phyloP scores from a whole-genome alignment of 2,329 filamentous ascomycete genomes.

The Westerdykella ornata region DNA sequence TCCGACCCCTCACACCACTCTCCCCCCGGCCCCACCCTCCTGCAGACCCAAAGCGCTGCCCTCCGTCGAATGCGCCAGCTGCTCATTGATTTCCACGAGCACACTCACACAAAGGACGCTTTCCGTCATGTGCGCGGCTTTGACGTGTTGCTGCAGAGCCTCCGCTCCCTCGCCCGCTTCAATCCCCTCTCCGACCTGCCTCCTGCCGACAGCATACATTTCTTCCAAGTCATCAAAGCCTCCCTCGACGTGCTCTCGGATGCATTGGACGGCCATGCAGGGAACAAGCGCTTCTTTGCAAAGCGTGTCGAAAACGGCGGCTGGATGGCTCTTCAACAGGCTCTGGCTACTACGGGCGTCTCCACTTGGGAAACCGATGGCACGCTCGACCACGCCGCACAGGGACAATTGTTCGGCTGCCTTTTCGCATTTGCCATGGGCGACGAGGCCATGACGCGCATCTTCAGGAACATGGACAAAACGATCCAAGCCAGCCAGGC shows the following conservation, averaged over 20 bases:
- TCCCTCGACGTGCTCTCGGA: conserved; percentile 69
- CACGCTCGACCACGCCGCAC: conserved; percentile 32
- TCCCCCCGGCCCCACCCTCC: conserved; percentile 24
- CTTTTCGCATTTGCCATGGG: conserved; percentile 75
- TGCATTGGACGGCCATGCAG: conserved; percentile 69
- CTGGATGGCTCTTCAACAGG: conserved; percentile 69
- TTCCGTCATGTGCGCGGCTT: conserved; percentile 79
- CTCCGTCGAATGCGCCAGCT: conserved; percentile 62
- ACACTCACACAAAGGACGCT: conserved; percentile 61
- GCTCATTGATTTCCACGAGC: conserved; percentile 48
- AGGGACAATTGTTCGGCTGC: conserved; percentile 74
- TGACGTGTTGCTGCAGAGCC: conserved; percentile 60
- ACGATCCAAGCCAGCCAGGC: conserved; percentile 5
- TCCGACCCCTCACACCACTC: conserved; percentile 15
- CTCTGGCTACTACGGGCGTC: conserved; percentile 59
- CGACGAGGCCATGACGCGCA: conserved; percentile 63
- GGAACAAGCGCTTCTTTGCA: conserved; percentile 82
- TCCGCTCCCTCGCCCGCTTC: conserved; percentile 66
- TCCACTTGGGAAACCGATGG: conserved; percentile 29
- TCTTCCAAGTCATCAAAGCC: conserved; percentile 64
- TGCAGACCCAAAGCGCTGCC: conserved; percentile 42
- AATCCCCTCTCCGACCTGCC: conserved; percentile 62
- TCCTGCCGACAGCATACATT: conserved; percentile 55
- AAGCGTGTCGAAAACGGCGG: conserved; percentile 69
- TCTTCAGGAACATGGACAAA: conserved; percentile 50